phyloP scores from a whole-genome alignment of 2,329 filamentous ascomycete species.

The Ascochyta clinopodiicola region DNA sequence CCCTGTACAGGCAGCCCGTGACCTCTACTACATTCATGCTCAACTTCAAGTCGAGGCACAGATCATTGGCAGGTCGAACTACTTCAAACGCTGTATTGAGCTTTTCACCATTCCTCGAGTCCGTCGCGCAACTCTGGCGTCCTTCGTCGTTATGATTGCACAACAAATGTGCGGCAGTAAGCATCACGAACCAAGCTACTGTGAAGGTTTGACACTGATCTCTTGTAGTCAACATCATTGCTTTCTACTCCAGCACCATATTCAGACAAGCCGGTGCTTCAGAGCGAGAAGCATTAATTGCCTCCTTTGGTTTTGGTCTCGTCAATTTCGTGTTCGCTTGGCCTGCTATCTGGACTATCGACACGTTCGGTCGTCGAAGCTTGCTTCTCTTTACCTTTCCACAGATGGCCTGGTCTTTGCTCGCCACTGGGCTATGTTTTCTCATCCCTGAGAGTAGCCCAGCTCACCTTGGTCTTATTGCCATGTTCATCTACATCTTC shows the following conservation, averaged over 20 bases:
- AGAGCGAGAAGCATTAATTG: constrained; percentile 23
- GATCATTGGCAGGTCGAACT: constrained; percentile 36
- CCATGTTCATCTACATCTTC: constrained; percentile 63
- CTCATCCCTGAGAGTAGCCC: constrained; percentile 23
- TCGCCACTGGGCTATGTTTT: constrained; percentile 61
- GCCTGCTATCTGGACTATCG: constrained; percentile 76
- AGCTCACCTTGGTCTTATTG: constrained; percentile 56
- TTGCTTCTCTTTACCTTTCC: constrained; percentile 59
- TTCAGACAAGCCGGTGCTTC: constrained; percentile 62
- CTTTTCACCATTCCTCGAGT: constrained; percentile 71
- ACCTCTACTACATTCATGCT: constrained; percentile 51
- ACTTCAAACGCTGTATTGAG: constrained; percentile 54
- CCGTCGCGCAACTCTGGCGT: constrained; percentile 74
- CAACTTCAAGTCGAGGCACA: constrained; percentile 39
- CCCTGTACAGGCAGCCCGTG: constrained; percentile 50
- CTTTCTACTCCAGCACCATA: constrained; percentile 72
- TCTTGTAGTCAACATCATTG: constrained; percentile 58
- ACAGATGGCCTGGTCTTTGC: constrained; percentile 74
- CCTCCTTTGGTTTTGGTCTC: constrained; percentile 26
- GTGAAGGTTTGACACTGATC: neutral
- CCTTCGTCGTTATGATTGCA: constrained; percentile 68
- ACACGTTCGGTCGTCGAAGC: constrained; percentile 76
- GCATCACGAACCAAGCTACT: neutral
- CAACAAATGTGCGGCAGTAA: constrained; percentile 46
- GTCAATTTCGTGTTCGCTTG: constrained; percentile 46